Base-by-base conservation (phyloP, 2,329 filamentous ascomycete genomes). In the Colletotrichum salicis region DNA sequence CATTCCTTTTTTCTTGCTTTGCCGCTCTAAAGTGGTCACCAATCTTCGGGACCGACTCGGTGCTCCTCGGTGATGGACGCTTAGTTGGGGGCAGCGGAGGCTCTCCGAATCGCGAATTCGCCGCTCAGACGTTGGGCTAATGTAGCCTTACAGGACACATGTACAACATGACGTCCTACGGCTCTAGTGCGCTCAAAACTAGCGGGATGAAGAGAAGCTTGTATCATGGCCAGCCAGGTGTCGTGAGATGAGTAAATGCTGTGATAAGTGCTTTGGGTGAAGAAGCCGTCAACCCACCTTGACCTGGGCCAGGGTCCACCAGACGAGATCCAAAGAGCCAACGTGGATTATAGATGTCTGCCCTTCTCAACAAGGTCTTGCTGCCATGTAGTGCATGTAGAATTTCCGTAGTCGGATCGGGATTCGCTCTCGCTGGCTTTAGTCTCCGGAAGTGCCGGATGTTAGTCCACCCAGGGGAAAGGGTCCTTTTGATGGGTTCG, bases 31-130 rank as follows among this genome's bases (percentile, higher is more conserved):
- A 33, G 33, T 48, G 19, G 24, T 27, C 24, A 24, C 48, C 12
- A n/a, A 19, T n/a, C 8, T n/a, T 71, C 68, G 64, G 64, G 19
- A 58, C 68, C 68, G 68, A 71, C 24, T 45, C 68, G 52, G 57
- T 54, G 57, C 27, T 62, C 22, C 24, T 31, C n/a, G 27, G 33
- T 24, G 19, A 58, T n/a, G 19, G 8, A n/a, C 7, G 19, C 22
- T 27, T 35, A 35, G 12, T 19, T 15, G 35, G 35, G 27, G 56
- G 57, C 8, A 55, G 45, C 5, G 33, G 13, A 5, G 37, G 27
- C 59, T 57, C n/a, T 56, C 7, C 11, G 8, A 19, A 41, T 31
- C 31, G 7, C 45, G 15, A 45, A 22, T n/a, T 51, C 57, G 51
- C 64, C 57, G 57, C 57, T 58, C 64, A 33, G 58, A 62, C 33